These are phyloP conservation scores for Cryptococcus sp. DNA, from an alignment of 1,284 basidiomycete species.

Conservation along the genomic window DNA sequence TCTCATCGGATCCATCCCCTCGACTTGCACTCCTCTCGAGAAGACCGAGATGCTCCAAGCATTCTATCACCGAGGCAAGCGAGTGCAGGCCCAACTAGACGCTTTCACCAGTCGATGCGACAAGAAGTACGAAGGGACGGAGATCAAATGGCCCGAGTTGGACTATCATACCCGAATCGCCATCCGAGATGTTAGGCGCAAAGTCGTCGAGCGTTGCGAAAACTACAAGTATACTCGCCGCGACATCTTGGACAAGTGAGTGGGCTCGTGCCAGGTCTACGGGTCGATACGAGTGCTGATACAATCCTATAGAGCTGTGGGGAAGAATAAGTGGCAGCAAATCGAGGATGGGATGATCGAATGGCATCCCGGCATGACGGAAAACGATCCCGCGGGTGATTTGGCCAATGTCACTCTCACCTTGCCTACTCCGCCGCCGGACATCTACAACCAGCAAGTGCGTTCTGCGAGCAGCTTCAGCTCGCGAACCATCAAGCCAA, in stretches of 20 bases:
- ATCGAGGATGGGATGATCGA: slow-evolving; percentile 47
- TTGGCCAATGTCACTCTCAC: slow-evolving; percentile 42
- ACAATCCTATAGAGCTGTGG: slow-evolving; percentile 28
- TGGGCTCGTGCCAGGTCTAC: slow-evolving; percentile 2
- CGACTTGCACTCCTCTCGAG: slow-evolving; percentile 34
- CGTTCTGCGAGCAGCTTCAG: slow-evolving; percentile 16
- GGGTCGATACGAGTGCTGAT: neutral
- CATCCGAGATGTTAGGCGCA: slow-evolving; percentile 47
- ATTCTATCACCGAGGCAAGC: slow-evolving; percentile 47
- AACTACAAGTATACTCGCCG: slow-evolving; percentile 55
- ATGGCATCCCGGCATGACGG: slow-evolving; percentile 36
- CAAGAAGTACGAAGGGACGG: slow-evolving; percentile 45
- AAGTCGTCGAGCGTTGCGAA: slow-evolving; percentile 53
- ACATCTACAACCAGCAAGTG: slow-evolving; percentile 17
- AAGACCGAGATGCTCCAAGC: slow-evolving; percentile 43
- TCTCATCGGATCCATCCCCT: slow-evolving; percentile 50
- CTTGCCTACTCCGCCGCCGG: slow-evolving; percentile 37
- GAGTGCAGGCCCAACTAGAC: slow-evolving; percentile 50
- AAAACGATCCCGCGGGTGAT: slow-evolving; percentile 48
- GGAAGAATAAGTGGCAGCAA: slow-evolving; percentile 48
- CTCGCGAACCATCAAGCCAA: slow-evolving; percentile 24
- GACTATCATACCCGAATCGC: slow-evolving; percentile 43
- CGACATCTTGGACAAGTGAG: slow-evolving; percentile 53
- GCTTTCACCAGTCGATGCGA: slow-evolving; percentile 49
- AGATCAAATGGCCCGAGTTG: slow-evolving; percentile 43